phyloP scores from a whole-genome alignment of 2,329 filamentous ascomycete genomes.

The Colletotrichum chlorophyti region DNA sequence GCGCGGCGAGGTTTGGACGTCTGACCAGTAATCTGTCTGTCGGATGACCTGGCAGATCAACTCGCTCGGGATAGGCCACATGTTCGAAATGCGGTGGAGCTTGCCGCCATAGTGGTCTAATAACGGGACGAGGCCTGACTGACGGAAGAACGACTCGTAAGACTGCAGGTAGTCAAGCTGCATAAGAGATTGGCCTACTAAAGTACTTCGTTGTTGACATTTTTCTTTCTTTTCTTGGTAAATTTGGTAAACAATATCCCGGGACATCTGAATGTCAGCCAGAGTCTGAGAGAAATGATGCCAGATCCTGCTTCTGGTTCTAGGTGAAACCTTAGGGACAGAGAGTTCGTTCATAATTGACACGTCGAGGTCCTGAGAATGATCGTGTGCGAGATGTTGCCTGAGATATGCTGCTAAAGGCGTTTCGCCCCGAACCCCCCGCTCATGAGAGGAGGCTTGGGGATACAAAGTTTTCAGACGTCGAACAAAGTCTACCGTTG shows the following conservation, averaged over 20 bases:
- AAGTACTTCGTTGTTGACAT: no score
- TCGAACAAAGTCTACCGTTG: background rate
- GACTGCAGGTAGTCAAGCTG: background rate
- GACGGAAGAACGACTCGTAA: background rate
- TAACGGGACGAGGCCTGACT: background rate
- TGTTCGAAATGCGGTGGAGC: background rate
- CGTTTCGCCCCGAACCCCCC: background rate
- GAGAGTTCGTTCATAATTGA: background rate
- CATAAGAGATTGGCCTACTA: background rate
- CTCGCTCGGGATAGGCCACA: background rate
- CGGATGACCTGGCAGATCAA: background rate
- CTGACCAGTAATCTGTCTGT: background rate
- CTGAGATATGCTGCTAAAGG: background rate
- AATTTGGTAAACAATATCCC: background rate
- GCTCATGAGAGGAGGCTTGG: rapidly evolving
- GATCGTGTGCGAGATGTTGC: rapidly evolving
- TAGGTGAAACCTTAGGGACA: background rate
- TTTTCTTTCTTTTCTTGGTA: background rate
- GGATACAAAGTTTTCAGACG: background rate
- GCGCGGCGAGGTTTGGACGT: background rate
- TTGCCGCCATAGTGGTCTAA: background rate
- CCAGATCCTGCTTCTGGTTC: background rate
- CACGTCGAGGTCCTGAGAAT: rapidly evolving
- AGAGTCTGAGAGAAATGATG: background rate
- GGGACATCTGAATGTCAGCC: background rate